phyloP scores from a whole-genome alignment of 495 filamentous ascomycete species.

The Hypoxylon fuscum region DNA sequence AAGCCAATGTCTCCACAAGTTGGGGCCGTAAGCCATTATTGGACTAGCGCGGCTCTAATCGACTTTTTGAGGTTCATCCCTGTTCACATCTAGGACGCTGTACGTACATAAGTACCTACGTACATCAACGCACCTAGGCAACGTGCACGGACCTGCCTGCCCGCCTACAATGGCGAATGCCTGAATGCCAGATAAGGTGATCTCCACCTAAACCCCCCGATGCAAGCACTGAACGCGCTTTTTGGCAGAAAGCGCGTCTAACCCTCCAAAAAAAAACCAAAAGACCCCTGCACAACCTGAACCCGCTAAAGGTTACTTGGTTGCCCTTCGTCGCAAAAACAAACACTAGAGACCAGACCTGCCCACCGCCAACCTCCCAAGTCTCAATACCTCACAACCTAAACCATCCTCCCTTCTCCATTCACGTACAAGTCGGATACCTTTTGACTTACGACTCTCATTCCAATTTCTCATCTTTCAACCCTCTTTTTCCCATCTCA shows the following conservation, averaged over 20 bases:
- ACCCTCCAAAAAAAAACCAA: constrained; percentile 26
- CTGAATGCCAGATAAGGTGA: not conserved
- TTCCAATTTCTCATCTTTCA: not conserved
- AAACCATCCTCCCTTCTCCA: not conserved
- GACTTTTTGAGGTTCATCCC: too few species aligned
- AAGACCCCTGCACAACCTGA: constrained; percentile 19
- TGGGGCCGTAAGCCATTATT: not conserved
- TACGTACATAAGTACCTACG: constrained; percentile 1
- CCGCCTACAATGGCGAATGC: not conserved
- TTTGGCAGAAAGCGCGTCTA: constrained; percentile 38
- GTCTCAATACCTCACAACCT: too few species aligned
- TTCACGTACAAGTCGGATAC: not conserved
- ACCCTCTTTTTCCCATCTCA: not conserved
- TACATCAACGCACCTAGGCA: not conserved
- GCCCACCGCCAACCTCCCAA: constrained; percentile 28
- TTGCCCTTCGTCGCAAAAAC: constrained; percentile 29
- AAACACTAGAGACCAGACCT: constrained; percentile 19
- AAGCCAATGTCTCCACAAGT: constrained; percentile 10
- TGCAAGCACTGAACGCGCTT: constrained; percentile 50
- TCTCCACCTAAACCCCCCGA: constrained; percentile 1
- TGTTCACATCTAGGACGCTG: too few species aligned
- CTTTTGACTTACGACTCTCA: not conserved
- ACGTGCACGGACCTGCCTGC: not conserved
- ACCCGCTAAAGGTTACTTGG: constrained; percentile 4
- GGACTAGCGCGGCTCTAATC: constrained; percentile 36